These are phyloP conservation scores for Xylaria acuta DNA, from an alignment of 495 filamentous ascomycete genomes.

Conservation along the genomic window DNA sequence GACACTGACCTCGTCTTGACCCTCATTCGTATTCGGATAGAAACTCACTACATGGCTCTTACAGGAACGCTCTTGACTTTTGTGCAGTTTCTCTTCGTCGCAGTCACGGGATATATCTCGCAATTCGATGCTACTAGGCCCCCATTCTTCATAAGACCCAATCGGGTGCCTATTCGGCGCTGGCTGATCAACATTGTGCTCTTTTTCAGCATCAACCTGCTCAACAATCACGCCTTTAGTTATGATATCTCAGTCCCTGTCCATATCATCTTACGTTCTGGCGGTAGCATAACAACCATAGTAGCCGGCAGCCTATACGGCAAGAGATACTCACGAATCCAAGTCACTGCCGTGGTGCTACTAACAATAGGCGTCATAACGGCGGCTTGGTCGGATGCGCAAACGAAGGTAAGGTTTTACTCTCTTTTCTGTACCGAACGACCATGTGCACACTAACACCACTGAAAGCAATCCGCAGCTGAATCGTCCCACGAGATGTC, in stretches of 20 bases:
- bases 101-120: slow-evolving; percentile 77
- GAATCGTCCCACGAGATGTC: slow-evolving; percentile 38
- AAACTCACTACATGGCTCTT: slow-evolving; percentile 25
- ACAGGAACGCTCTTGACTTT: slow-evolving; percentile 89
- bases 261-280: slow-evolving; percentile 95
- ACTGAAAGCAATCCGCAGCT: slow-evolving; percentile 38
- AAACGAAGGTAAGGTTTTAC: slow-evolving; percentile 69
- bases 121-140: slow-evolving; percentile 64
- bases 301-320: slow-evolving; percentile 82
- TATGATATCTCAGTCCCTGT: slow-evolving; percentile 96
- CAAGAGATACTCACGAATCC: slow-evolving; percentile 79
- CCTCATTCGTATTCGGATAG: slow-evolving; percentile 16
- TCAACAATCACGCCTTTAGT: slow-evolving; percentile 98
- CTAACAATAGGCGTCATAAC: slow-evolving; percentile 86
- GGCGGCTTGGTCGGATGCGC: slow-evolving; percentile 86
- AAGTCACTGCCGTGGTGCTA: slow-evolving; percentile 78
- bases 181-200: slow-evolving; percentile 90
- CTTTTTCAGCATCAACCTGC: slow-evolving; percentile 88
- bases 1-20: slow-evolving; percentile 12
- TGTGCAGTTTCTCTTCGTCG: slow-evolving; percentile 88
- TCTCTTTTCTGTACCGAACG: slow-evolving; percentile 24
- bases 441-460: slow-evolving; percentile 28
- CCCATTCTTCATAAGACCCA: slow-evolving; percentile 73
- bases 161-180: slow-evolving; percentile 80
- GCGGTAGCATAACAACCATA: slow-evolving; percentile 94